These are phyloP conservation scores for Cercophora newfieldiana DNA, from an alignment of 495 filamentous ascomycete genomes.

Conservation along the genomic window DNA sequence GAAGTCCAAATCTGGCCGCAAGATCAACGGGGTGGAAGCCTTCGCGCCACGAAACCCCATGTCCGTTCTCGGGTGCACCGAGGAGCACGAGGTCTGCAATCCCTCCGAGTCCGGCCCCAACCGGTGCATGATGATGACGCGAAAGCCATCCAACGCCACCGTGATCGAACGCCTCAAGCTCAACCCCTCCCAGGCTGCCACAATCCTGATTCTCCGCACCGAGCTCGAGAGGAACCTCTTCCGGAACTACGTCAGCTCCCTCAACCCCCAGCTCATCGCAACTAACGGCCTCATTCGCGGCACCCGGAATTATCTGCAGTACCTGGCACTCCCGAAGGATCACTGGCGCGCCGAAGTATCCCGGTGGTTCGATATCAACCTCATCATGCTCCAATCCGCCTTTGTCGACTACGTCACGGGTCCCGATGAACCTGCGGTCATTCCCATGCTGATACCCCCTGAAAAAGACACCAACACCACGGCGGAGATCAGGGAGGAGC, in stretches of 20 bases:
- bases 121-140: neutral
- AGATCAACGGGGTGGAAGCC: neutral
- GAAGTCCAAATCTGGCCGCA: neutral
- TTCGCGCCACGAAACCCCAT: neutral
- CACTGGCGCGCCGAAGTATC: slow-evolving; percentile 1
- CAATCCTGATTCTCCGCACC: neutral
- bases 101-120: neutral
- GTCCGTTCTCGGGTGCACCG: slow-evolving; percentile 1
- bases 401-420: slow-evolving; percentile 4
- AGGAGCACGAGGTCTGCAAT: slow-evolving; percentile 3
- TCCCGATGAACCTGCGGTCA: neutral
- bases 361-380: neutral
- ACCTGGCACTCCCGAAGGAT: neutral
- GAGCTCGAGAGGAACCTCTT: neutral
- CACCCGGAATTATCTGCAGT: neutral
- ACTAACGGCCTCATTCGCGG: neutral
- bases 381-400: neutral
- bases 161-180: neutral
- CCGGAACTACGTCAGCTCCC: neutral
- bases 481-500: neutral
- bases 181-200: neutral
- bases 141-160: neutral
- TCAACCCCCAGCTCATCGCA: neutral
- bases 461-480: neutral
- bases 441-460: neutral